phyloP scores from a whole-genome alignment of 2,329 filamentous ascomycete species.

The Cytospora piceicola region DNA sequence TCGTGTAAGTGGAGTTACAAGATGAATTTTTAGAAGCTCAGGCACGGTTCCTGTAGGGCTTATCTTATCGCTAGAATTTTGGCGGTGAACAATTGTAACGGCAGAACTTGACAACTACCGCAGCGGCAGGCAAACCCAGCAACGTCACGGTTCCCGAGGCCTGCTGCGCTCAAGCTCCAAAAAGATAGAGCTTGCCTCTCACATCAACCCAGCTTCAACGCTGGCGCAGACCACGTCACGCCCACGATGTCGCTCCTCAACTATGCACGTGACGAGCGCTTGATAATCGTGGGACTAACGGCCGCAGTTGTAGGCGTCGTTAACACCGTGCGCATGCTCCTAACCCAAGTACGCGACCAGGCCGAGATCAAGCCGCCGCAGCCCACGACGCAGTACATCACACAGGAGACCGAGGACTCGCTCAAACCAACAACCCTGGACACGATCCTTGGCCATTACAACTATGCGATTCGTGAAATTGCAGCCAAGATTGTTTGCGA shows the following conservation, averaged over 20 bases:
- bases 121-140: conserved; percentile 5
- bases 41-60: conserved; percentile 17
- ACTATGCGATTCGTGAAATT: conserved; percentile 72
- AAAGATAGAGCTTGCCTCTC: not conserved
- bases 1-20: conserved; percentile 3
- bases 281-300: conserved; percentile 57
- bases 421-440: conserved; percentile 68
- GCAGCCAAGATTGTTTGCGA: conserved; percentile 63
- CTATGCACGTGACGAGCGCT: conserved; percentile 54
- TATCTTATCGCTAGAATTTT: conserved; percentile 40
- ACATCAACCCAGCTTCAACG: conserved; percentile 18
- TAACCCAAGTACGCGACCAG: conserved; percentile 64
- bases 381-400: conserved; percentile 73
- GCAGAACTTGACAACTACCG: conserved; percentile 33
- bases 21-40: conserved; percentile 21
- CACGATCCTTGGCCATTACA: conserved; percentile 71
- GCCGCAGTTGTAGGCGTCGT: conserved; percentile 63
- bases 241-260: conserved; percentile 38
- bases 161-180: not conserved
- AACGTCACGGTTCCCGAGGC: not conserved
- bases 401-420: conserved; percentile 74
- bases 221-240: conserved; percentile 17
- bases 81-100: conserved; percentile 35
- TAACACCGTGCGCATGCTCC: conserved; percentile 59
- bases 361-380: conserved; percentile 68